phyloP scores from a whole-genome alignment of 257 asterid genomes.

The Knoxia roxburghii region DNA sequence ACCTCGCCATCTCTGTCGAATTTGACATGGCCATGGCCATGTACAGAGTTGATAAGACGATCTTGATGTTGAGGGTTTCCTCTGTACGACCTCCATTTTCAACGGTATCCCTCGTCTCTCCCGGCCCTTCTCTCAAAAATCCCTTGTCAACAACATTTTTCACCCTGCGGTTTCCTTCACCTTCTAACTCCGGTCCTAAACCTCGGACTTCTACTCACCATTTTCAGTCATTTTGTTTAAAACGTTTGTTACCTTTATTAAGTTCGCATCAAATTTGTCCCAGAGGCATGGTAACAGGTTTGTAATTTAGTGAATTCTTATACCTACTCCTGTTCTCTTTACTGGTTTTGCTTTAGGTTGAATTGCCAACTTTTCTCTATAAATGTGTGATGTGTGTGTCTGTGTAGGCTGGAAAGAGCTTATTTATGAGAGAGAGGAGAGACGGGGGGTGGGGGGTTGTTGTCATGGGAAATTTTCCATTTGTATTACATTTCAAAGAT shows the following conservation, averaged over 20 bases:
- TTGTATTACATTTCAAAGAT: not conserved
- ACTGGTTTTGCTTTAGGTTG: not conserved
- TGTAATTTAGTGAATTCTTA: conserved; percentile 7
- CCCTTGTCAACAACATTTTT: conserved; percentile 18
- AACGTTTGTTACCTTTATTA: conserved; percentile 18
- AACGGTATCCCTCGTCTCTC: conserved; percentile 27
- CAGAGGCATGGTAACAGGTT: conserved; percentile 41
- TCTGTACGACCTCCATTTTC: conserved; percentile 32
- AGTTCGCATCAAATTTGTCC: conserved; percentile 21
- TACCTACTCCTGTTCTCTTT: not conserved
- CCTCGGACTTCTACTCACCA: conserved; percentile 13
- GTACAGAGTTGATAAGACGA: not conserved
- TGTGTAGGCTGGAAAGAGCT: not conserved
- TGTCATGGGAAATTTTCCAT: not conserved
- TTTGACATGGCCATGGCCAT: not conserved
- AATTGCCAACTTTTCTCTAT: not conserved
- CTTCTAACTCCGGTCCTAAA: not conserved
- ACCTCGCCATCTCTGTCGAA: not conserved
- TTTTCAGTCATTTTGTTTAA: conserved; percentile 19
- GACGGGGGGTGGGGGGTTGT: no score
- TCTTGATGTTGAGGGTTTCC: conserved; percentile 47
- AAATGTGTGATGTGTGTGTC: no score
- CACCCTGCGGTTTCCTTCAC: conserved; percentile 9
- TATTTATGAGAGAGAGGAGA: not conserved
- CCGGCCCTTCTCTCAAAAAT: conserved; percentile 16